Conservation (phyloP, 148 eudicot species). For the Pouteria glomerata region DNA sequence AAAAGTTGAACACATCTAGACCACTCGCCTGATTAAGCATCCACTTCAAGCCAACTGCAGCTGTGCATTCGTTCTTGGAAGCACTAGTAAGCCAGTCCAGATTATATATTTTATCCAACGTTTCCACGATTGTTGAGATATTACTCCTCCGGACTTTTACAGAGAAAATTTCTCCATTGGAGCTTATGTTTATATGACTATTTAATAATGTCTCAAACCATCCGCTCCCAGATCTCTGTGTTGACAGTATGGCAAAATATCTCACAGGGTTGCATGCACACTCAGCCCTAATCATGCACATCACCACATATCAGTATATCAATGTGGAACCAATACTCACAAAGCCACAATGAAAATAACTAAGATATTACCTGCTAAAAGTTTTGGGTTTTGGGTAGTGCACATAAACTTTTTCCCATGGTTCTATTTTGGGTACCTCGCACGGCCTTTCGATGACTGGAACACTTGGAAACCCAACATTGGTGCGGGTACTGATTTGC, state of each 20-base stretch:
- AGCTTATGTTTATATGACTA: constrained; percentile 78
- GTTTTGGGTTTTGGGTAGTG: constrained; percentile 77
- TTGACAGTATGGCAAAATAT: constrained; percentile 71
- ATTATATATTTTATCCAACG: constrained; percentile 71
- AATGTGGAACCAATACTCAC: neutral
- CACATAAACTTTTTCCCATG: constrained; percentile 47
- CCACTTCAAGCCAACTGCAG: constrained; percentile 99
- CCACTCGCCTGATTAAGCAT: constrained; percentile 81
- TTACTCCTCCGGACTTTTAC: constrained; percentile 67
- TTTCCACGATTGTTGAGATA: constrained; percentile 49
- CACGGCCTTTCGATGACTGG: constrained; percentile 49
- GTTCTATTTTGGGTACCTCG: constrained; percentile 31
- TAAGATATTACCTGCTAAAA: constrained; percentile 46
- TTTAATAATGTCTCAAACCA: constrained; percentile 93
- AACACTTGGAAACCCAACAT: constrained; percentile 20
- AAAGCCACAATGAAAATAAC: neutral
- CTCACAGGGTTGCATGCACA: constrained; percentile 88
- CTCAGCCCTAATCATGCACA: constrained; percentile 47
- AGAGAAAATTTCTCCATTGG: constrained; percentile 88
- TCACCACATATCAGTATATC: neutral
- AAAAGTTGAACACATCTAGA: neutral
- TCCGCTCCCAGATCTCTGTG: constrained; percentile 94
- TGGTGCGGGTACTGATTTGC: constrained; percentile 35
- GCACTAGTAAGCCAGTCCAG: constrained; percentile 75
- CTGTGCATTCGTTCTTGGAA: constrained; percentile 84